These are phyloP conservation scores for Scenedesmus sp. DNA, from an alignment of 163 green algal species.

Conservation along the genomic window DNA sequence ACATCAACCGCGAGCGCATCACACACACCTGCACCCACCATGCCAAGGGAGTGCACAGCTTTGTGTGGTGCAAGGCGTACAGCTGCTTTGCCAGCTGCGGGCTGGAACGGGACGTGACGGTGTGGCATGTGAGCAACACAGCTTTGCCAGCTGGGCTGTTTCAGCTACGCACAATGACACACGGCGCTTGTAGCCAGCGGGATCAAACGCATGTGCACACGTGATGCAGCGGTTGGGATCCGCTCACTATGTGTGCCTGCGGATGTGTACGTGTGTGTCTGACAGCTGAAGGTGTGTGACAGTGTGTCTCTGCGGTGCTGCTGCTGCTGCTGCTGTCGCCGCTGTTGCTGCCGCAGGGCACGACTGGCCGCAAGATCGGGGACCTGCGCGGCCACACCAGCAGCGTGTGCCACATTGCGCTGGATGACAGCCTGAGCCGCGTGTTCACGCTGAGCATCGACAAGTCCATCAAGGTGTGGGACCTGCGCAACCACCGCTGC, in stretches of 20 bases:
- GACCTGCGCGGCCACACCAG: conserved; percentile 84
- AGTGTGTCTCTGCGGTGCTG: too few relatives aligned
- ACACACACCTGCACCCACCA: conserved; percentile 80
- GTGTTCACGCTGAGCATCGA: conserved; percentile 81
- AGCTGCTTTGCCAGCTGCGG: conserved; percentile 84
- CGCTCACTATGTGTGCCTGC: too few relatives aligned
- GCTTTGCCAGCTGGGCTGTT: background rate
- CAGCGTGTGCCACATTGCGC: conserved; percentile 73
- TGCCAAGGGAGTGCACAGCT: conserved; percentile 79
- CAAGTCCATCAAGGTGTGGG: conserved; percentile 81
- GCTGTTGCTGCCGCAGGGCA: conserved; percentile 60
- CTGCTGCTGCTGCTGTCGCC: background rate
- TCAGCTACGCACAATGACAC: background rate
- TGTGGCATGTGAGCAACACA: conserved; percentile 81
- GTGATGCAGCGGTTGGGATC: too few relatives aligned
- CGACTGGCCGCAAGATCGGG: conserved; percentile 76
- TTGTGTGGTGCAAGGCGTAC: conserved; percentile 83
- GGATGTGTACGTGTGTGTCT: too few relatives aligned
- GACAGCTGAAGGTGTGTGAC: too few relatives aligned
- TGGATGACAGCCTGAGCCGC: conserved; percentile 84
- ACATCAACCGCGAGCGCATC: conserved; percentile 65
- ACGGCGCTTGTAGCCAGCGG: background rate
- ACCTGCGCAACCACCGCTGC: conserved; percentile 67
- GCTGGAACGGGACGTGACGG: conserved; percentile 83
- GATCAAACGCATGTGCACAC: background rate